Evolutionary conservation across 2,329 filamentous ascomycete species (phyloP), one percentile per base, ranked within the genome.

Genomic region (Ceratocystis alfenasii): DNA sequence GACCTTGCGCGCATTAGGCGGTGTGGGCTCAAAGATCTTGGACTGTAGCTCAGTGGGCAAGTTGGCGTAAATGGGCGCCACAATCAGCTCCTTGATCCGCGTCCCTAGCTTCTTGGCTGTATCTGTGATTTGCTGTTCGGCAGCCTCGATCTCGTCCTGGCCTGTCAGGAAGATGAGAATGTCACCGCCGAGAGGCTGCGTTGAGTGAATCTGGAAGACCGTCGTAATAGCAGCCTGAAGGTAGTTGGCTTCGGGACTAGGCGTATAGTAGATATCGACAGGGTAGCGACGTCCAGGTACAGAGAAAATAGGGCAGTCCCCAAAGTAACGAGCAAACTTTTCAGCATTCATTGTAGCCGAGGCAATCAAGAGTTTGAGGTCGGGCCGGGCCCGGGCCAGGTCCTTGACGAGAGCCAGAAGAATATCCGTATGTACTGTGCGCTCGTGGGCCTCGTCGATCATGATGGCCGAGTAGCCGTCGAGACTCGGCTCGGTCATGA

Each of bases 371-470:
- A 99, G 77, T 74, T 93, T 95, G 64, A 99, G 76, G 68, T 97
- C 93, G 2, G 88, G 89, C 53, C 94, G 80, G 64, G 89, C 88
- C 68, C 88, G 82, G 0, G 89, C 87, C 68, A 97, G 82, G 76
- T 97, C 93, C 72, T 96, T 96, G 66, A 96, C 81, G 44, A 99
- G 76, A 10, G 89, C 90, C 67, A 96, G 83, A 6, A 96, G 76
- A 66, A 99, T 92, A 74, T 99, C 94, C 0, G 93, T 96, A 64
- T 90, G 86, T 0, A 97, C 82, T 0, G 90, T 96, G 70, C 94
- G 82, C 74, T 99, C 94, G 82, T 99, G 94, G 0, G 94, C 94
- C 74, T 99, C 94, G 73, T 99, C 94, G 66, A 99, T 93, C 87
- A 99, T 96, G 69, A 99, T 77, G 12, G 87, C 89, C 4, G 89